phyloP scores from a whole-genome alignment of 2,329 filamentous ascomycete species.

The Ophiostoma ips region DNA sequence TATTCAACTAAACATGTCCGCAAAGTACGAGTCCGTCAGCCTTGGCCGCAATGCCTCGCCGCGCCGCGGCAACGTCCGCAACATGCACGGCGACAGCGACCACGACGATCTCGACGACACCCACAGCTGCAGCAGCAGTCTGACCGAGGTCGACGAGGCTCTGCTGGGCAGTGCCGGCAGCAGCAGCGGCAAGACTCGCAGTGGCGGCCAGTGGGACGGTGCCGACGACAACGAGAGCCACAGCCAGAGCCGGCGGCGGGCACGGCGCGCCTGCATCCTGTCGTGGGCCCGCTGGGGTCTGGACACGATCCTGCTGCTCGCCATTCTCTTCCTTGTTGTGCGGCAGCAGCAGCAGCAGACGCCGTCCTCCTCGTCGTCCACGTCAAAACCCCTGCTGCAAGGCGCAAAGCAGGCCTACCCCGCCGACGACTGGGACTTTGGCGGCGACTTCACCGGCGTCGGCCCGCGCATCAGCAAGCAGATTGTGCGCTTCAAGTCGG shows the following conservation, averaged over 20 bases:
- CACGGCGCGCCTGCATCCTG: slow-evolving; percentile 22
- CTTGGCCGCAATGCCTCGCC: not conserved
- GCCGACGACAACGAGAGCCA: slow-evolving; percentile 7
- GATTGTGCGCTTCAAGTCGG: slow-evolving; percentile 21
- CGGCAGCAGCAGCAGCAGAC: slow-evolving; percentile 16
- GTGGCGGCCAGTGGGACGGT: slow-evolving; percentile 8
- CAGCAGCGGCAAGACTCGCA: slow-evolving; percentile 1
- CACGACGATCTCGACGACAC: slow-evolving; percentile 24
- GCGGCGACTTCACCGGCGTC: slow-evolving; percentile 24
- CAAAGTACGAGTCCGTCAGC: slow-evolving; percentile 11
- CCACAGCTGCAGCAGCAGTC: slow-evolving; percentile 15
- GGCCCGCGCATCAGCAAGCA: slow-evolving; percentile 21
- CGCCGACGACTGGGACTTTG: slow-evolving; percentile 20
- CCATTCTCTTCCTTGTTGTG: slow-evolving; percentile 24
- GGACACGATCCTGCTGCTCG: slow-evolving; percentile 25
- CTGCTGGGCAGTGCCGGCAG: slow-evolving; percentile 20
- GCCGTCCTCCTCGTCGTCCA: not conserved
- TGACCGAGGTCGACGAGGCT: slow-evolving; percentile 27
- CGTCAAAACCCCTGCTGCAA: slow-evolving; percentile 9
- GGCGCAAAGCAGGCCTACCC: not conserved
- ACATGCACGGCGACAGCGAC: slow-evolving; percentile 16
- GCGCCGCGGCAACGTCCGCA: slow-evolving; percentile 16
- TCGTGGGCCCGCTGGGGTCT: slow-evolving; percentile 24
- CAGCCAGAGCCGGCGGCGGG: slow-evolving; percentile 17
- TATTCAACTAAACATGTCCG: slow-evolving; percentile 6